Conservation (phyloP, 768 basidiomycete genomes). For the Russula emetica region DNA sequence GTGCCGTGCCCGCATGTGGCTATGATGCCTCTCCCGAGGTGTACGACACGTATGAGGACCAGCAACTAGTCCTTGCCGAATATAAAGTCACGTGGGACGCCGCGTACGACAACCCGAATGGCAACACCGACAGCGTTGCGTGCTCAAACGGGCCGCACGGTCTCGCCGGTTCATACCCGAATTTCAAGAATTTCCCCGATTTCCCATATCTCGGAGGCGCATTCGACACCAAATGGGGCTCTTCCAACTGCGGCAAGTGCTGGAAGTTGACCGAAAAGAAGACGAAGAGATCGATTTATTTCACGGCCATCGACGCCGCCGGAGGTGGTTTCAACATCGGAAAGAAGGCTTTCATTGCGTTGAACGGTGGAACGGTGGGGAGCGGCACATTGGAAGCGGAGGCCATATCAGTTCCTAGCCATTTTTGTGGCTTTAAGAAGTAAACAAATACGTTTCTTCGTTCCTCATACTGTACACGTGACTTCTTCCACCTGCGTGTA, state of each 20-base stretch:
- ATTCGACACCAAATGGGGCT: constrained; percentile 41
- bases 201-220: constrained; percentile 61
- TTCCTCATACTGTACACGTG: not conserved
- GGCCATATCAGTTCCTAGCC: too few relatives aligned
- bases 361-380: constrained; percentile 29
- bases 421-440: too few relatives aligned
- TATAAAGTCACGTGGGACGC: too few relatives aligned
- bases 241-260: constrained; percentile 53
- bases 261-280: constrained; percentile 52
- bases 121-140: constrained; percentile 41
- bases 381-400: too few relatives aligned
- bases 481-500: too few relatives aligned
- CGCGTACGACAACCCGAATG: constrained; percentile 53
- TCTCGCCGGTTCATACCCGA: constrained; percentile 44
- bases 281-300: constrained; percentile 38
- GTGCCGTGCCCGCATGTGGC: not conserved
- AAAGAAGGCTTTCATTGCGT: constrained; percentile 32
- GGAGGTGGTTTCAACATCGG: constrained; percentile 39
- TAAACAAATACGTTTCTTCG: too few relatives aligned
- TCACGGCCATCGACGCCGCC: constrained; percentile 52
- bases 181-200: constrained; percentile 47
- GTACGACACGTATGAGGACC: not conserved
- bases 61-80: not conserved
- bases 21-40: not conserved
- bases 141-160: constrained; percentile 39